Evolutionary conservation across 495 filamentous ascomycete species (phyloP), one percentile per base, ranked within the genome.

Genomic region (Pyrenopolyporus hunteri): DNA sequence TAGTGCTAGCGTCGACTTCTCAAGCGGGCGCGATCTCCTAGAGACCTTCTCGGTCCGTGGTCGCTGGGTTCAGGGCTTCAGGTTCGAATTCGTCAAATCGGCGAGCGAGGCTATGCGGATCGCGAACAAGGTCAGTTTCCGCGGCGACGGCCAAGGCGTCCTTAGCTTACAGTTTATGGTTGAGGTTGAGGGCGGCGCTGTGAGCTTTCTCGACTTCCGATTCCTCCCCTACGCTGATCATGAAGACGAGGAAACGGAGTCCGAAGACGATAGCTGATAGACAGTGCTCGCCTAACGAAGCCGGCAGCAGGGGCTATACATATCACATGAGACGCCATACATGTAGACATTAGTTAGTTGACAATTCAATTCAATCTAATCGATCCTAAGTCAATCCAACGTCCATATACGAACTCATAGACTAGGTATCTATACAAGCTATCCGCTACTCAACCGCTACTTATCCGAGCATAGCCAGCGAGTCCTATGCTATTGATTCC

Each of bases 151-250:
- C 8, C 88, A 92, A 71, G 94, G 94, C 0, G 93, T 98, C 11
- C 73, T 98, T 58, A 97, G 91, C 72, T 76, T 98, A 68, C 94
- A 98, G 73, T 96, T 98, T 64, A 95, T 98, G 92, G 87, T 98
- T 28, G 91, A 96, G 70, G 74, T 89, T 10, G 85, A 87, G 54
- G 83, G 84, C 49, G 76, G 66, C 13, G 22, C 52, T 3, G 56
- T 63, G 10, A 69, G 76, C 49, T 82, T 80, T 57, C 71, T 82
- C 37, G 78, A 80, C 59, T 82, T 82, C 63, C 71, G 76, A 22
- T 80, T 82, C 67, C 75, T 82, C 46, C 79, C 79, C 29, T 82
- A 78, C 55, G 73, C 74, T 35, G 66, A 64, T 2, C 66, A 73
- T 11, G 67, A 70, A 46, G 67, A 71, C 14, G 69, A 73, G 4